Percentiles rank a stretch among this genome's conserved stretches.
These are phyloP conservation scores for Rhynchosporium graminicola DNA, from an alignment of 2,329 filamentous ascomycete genomes.

Conservation along the genomic window DNA sequence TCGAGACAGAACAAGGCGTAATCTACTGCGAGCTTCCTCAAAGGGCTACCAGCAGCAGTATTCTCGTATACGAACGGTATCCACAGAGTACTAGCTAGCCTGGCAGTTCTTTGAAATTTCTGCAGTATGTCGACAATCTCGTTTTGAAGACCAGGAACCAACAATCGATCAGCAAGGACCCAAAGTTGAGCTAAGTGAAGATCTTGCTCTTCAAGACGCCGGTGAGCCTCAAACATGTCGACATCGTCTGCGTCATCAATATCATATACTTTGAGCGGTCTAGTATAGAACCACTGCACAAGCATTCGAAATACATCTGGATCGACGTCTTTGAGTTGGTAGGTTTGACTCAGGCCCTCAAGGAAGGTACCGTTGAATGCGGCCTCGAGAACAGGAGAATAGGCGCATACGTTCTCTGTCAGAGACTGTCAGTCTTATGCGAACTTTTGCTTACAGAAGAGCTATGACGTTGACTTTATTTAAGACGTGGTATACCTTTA, in stretches of 20 bases:
- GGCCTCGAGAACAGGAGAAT: neutral
- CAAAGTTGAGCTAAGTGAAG: slow-evolving; percentile 4
- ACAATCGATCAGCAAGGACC: slow-evolving; percentile 7
- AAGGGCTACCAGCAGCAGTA: slow-evolving; percentile 6
- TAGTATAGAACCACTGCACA: neutral
- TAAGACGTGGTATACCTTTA: too few species aligned
- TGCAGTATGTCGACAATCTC: neutral
- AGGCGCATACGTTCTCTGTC: too few species aligned
- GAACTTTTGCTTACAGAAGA: too few species aligned
- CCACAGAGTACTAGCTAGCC: slow-evolving; percentile 1
- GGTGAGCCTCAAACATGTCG: neutral
- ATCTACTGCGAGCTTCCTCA: slow-evolving; percentile 10
- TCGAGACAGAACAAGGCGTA: neutral
- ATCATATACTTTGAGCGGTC: neutral
- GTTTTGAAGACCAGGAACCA: slow-evolving; percentile 7
- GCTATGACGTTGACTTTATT: too few species aligned
- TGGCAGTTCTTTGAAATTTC: neutral
- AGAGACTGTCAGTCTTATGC: too few species aligned
- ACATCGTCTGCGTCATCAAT: neutral
- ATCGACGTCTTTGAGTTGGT: neutral
- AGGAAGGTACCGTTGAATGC: slow-evolving; percentile 14
- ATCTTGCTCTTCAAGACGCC: neutral
- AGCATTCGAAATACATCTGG: neutral
- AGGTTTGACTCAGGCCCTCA: slow-evolving; percentile 11
- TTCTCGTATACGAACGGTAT: slow-evolving; percentile 11